These are phyloP conservation scores for Vigna unguiculata DNA, from an alignment of 306 rosid genomes.

Conservation along the genomic window DNA sequence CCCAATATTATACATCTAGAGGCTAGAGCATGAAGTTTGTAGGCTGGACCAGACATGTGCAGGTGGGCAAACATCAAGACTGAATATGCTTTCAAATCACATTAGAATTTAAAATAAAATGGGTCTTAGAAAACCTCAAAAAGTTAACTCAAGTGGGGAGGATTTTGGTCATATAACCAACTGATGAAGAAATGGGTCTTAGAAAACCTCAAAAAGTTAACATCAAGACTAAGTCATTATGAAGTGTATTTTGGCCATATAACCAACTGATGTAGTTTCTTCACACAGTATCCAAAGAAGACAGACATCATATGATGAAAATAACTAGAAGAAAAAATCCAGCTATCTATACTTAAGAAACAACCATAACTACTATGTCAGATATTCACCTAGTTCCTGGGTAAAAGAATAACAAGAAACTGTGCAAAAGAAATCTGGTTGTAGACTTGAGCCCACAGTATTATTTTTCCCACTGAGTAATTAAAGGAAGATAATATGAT, in stretches of 20 bases:
- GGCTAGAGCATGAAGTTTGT: conserved; percentile 5
- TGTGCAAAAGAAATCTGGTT: background rate
- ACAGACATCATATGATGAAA: background rate
- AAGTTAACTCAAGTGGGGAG: background rate
- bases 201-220: background rate
- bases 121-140: background rate
- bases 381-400: conserved; percentile 14
- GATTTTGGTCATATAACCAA: no score
- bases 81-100: background rate
- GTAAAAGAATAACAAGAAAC: conserved; percentile 20
- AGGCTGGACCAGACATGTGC: background rate
- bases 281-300: conserved; percentile 4
- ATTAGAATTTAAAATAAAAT: background rate
- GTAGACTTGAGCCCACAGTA: background rate
- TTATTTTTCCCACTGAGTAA: conserved; percentile 12
- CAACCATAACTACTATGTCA: conserved; percentile 3
- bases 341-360: conserved; percentile 18
- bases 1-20: background rate
- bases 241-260: background rate
- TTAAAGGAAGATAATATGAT: conserved; percentile 2
- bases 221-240: background rate
- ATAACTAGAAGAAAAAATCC: conserved; percentile 20
- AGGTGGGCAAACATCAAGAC: background rate
- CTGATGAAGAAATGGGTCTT: background rate
- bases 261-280: background rate